Evolutionary conservation across 768 basidiomycete species (phyloP).

Genomic region (Rhodocollybia butyracea): DNA sequence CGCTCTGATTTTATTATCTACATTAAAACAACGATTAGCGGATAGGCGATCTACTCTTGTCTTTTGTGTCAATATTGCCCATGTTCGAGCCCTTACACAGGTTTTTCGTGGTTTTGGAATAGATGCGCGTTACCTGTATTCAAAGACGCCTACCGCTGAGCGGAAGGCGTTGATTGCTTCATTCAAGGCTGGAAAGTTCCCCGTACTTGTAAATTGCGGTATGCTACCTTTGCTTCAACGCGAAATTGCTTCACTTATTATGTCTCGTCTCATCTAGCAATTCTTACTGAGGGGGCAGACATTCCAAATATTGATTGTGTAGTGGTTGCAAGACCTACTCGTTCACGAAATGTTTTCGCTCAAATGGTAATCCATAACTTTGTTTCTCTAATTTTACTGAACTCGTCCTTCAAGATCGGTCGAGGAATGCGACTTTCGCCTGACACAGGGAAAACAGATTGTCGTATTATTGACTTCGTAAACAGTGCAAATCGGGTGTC

Average conservation of each 20-base stretch:
- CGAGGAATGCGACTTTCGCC: slow-evolving; percentile 88
- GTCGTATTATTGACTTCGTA: slow-evolving; percentile 89
- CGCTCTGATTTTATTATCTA: neutral
- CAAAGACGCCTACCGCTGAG: slow-evolving; percentile 60
- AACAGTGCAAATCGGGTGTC: slow-evolving; percentile 66
- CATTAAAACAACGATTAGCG: slow-evolving; percentile 27
- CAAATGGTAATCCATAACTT: slow-evolving; percentile 69
- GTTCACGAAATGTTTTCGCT: slow-evolving; percentile 83
- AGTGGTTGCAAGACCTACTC: slow-evolving; percentile 82
- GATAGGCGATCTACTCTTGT: slow-evolving; percentile 83
- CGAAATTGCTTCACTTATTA: neutral
- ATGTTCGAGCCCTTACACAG: slow-evolving; percentile 72
- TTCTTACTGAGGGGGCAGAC: slow-evolving; percentile 92
- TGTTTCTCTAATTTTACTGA: neutral
- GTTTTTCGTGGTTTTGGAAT: slow-evolving; percentile 72
- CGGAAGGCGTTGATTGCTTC: slow-evolving; percentile 59
- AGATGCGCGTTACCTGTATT: slow-evolving; percentile 80
- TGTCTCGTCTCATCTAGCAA: slow-evolving; percentile 55
- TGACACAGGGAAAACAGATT: slow-evolving; percentile 75
- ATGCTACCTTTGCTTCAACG: slow-evolving; percentile 11
- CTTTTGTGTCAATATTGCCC: slow-evolving; percentile 86
- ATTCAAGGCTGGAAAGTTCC: slow-evolving; percentile 73
- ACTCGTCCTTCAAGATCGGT: slow-evolving; percentile 61
- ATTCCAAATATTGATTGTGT: slow-evolving; percentile 95
- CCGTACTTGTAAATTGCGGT: slow-evolving; percentile 91